Conservation (phyloP, 2,329 filamentous ascomycete species). For the Orbilia quercus region DNA sequence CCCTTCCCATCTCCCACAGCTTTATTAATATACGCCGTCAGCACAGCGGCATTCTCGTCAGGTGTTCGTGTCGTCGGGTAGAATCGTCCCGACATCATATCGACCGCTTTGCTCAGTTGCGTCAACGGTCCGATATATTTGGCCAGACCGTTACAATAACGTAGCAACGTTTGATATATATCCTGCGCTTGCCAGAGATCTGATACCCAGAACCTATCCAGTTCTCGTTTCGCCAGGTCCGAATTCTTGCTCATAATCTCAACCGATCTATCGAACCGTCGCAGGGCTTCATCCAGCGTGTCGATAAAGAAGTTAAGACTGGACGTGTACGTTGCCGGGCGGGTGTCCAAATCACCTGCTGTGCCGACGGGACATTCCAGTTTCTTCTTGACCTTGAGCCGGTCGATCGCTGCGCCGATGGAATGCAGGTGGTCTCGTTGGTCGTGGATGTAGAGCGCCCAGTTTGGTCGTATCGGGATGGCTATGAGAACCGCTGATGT, state of each 20-base stretch:
- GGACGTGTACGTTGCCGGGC: background rate
- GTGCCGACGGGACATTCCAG: constrained; percentile 6
- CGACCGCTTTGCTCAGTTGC: background rate
- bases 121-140: background rate
- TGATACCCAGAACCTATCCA: constrained; percentile 7
- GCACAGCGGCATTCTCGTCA: background rate
- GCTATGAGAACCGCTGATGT: background rate
- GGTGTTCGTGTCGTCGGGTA: background rate
- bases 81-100: background rate
- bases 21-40: background rate
- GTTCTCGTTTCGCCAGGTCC: background rate
- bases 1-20: background rate
- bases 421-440: background rate
- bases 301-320: constrained; percentile 8
- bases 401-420: constrained; percentile 9
- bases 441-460: background rate
- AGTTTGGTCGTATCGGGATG: constrained; percentile 1
- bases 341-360: background rate
- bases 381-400: background rate
- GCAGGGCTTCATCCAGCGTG: constrained; percentile 2
- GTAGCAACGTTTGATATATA: background rate
- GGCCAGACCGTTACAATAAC: background rate
- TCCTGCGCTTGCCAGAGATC: background rate
- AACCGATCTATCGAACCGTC: constrained; percentile 1
- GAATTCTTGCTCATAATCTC: background rate